Conservation (phyloP, 345 rosid genomes). For the Fremontodendron californicum region DNA sequence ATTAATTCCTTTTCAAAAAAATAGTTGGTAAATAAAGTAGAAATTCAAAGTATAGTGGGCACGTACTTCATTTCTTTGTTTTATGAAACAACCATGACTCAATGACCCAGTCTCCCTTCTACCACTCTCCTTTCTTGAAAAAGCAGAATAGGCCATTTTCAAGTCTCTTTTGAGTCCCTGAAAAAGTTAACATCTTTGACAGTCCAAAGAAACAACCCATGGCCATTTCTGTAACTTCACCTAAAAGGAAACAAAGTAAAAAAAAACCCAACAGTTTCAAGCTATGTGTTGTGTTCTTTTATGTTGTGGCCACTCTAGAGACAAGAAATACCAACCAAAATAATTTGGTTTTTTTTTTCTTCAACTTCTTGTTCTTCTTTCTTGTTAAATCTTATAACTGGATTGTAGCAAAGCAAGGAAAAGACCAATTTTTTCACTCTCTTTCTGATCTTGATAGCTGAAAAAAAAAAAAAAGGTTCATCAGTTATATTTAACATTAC, state of each 20-base stretch:
- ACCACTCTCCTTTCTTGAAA: too few relatives aligned
- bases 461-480: background rate
- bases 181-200: conserved; percentile 18
- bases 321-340: conserved; percentile 35
- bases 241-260: background rate
- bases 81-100: too few relatives aligned
- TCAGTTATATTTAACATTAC: background rate
- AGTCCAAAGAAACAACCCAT: conserved; percentile 10
- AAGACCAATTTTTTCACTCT: background rate
- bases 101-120: too few relatives aligned
- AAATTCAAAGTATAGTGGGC: conserved; percentile 1
- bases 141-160: too few relatives aligned
- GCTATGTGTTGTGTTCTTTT: background rate
- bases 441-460: conserved; percentile 7
- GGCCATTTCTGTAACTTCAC: conserved; percentile 28
- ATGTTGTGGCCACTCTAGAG: conserved; percentile 34
- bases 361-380: background rate
- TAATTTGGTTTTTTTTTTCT: conserved; percentile 16
- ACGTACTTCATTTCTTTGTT: background rate
- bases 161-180: background rate
- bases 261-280: background rate
- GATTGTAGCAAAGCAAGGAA: background rate
- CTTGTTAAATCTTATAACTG: background rate
- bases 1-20: background rate
- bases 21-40: background rate